Percentiles rank a stretch among this genome's conserved stretches.
Evolutionary conservation across 2,329 filamentous ascomycete species (phyloP).

Genomic region (Zymoseptoria pseudotritici): DNA sequence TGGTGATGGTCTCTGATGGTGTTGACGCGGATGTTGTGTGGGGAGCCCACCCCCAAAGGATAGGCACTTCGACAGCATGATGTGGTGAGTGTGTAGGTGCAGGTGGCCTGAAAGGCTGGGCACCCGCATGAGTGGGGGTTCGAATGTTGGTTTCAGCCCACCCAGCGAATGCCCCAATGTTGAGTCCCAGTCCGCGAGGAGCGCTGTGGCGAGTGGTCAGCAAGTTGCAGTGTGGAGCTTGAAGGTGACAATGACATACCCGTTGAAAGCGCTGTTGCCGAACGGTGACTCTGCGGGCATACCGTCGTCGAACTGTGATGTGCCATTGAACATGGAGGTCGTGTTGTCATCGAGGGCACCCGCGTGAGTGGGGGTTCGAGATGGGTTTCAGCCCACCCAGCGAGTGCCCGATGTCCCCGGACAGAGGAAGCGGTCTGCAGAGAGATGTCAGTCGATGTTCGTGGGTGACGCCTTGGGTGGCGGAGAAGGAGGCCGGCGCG

Average conservation of each 20-base stretch:
- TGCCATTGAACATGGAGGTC: conserved; percentile 32
- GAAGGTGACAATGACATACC: conserved; percentile 39
- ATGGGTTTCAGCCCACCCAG: neutral
- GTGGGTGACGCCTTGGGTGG: neutral
- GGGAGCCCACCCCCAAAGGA: too few species aligned
- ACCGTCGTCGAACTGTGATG: conserved; percentile 18
- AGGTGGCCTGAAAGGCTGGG: too few species aligned
- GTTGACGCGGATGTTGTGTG: too few species aligned
- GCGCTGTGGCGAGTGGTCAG: conserved; percentile 44
- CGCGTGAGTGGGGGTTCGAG: conserved; percentile 62
- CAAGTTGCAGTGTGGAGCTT: conserved; percentile 20
- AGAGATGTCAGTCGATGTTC: neutral
- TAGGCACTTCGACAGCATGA: too few species aligned
- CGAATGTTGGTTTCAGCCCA: conserved; percentile 50
- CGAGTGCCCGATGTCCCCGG: neutral
- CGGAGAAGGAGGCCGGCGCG: neutral
- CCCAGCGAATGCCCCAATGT: conserved; percentile 72
- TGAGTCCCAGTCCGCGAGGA: conserved; percentile 68
- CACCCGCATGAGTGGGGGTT: conserved; percentile 67
- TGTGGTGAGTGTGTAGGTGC: too few species aligned
- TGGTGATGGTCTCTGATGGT: conserved; percentile 56
- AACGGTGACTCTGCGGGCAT: conserved; percentile 21
- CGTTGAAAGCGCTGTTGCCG: conserved; percentile 30
- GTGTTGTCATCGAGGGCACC: conserved; percentile 58
- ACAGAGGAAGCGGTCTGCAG: neutral